These are phyloP conservation scores for Blastocladiella britannica DNA, from an alignment of 192 early-diverging fungal genomes.

Conservation along the genomic window DNA sequence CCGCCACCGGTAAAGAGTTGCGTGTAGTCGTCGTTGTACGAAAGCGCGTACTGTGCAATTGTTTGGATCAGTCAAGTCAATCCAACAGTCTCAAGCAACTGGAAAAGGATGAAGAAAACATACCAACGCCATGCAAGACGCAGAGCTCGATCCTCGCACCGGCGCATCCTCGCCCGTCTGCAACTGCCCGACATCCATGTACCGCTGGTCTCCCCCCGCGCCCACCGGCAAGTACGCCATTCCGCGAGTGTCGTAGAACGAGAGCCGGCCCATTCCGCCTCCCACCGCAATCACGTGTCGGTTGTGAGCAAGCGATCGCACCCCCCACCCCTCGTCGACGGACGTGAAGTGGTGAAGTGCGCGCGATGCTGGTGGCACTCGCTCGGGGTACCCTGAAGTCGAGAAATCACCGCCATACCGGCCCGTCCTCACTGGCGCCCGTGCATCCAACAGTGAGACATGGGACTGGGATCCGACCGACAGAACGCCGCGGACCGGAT, in stretches of 20 bases:
- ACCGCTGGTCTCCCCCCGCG: neutral
- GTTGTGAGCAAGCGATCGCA: neutral
- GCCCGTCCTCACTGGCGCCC: too few species aligned
- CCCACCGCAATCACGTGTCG: neutral
- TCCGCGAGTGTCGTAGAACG: neutral
- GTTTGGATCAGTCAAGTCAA: too few species aligned
- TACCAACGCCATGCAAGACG: too few species aligned
- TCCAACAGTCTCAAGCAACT: too few species aligned
- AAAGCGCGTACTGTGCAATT: neutral
- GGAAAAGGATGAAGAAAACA: too few species aligned
- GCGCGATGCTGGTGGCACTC: too few species aligned
- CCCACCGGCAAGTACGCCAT: neutral
- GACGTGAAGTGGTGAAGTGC: neutral
- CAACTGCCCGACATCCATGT: neutral
- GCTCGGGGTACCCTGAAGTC: too few species aligned
- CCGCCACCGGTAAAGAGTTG: neutral
- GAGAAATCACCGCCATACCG: too few species aligned
- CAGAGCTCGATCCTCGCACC: neutral
- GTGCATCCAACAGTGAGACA: slow-evolving; percentile 19
- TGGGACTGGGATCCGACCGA: slow-evolving; percentile 20
- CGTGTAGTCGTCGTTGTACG: neutral
- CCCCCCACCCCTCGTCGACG: neutral
- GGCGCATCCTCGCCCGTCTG: neutral
- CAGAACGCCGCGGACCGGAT: slow-evolving; percentile 7
- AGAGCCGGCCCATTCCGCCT: neutral